phyloP scores from a whole-genome alignment of 345 rosid genomes.

The Salix exigua region DNA sequence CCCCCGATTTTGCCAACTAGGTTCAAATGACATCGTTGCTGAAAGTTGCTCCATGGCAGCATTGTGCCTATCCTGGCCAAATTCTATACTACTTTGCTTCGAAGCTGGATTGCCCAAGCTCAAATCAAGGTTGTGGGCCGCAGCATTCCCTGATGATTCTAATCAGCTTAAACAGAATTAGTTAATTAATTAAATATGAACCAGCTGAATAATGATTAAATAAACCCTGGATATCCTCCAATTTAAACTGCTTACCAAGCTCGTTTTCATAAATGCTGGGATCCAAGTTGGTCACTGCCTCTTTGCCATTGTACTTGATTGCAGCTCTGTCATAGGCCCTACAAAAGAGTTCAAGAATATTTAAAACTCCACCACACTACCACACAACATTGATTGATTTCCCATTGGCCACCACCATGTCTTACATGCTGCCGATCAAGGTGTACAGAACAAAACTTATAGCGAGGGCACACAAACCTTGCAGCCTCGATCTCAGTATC shows the following conservation, averaged over 20 bases:
- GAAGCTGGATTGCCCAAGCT: slow-evolving; percentile 65
- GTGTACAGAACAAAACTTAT: not conserved
- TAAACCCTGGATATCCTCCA: not conserved
- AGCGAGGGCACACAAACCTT: slow-evolving; percentile 36
- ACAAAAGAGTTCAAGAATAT: not conserved
- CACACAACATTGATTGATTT: not conserved
- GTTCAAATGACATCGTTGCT: slow-evolving; percentile 22
- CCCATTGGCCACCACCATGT: not conserved
- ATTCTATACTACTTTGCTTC: slow-evolving; percentile 28
- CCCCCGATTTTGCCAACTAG: slow-evolving; percentile 41
- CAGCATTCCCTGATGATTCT: slow-evolving; percentile 47
- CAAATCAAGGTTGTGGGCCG: slow-evolving; percentile 71
- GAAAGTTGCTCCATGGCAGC: slow-evolving; percentile 25
- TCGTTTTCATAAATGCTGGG: slow-evolving; percentile 71
- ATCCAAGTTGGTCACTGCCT: slow-evolving; percentile 91
- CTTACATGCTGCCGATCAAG: not conserved
- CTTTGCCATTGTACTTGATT: slow-evolving; percentile 88
- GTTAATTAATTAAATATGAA: not conserved
- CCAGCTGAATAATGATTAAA: not conserved
- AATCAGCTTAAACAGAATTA: not conserved
- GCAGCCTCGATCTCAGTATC: slow-evolving; percentile 96
- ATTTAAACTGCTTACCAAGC: slow-evolving; percentile 37
- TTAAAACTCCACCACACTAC: not conserved
- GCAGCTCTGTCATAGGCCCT: slow-evolving; percentile 93
- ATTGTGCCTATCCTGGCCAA: slow-evolving; percentile 18